phyloP scores from a whole-genome alignment of 2,329 filamentous ascomycete species.

The Beauveria pseudobassiana region DNA sequence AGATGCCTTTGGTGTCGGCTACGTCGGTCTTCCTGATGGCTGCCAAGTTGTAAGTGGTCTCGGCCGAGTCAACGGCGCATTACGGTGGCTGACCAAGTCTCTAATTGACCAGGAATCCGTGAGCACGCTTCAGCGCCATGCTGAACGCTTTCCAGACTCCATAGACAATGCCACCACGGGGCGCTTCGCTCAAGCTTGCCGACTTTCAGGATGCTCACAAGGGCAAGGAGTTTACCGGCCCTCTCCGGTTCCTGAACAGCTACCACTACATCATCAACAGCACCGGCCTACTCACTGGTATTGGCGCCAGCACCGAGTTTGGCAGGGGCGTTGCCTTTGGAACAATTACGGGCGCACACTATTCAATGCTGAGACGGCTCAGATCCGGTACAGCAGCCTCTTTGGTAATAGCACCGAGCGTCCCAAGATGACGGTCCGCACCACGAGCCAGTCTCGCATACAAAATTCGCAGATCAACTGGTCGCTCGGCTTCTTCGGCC shows the following conservation, averaged over 20 bases:
- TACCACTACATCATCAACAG: conserved; percentile 40
- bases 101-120: conserved; percentile 28
- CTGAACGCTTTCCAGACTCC: conserved; percentile 40
- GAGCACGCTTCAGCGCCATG: conserved; percentile 48
- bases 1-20: conserved; percentile 37
- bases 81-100: not conserved
- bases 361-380: conserved; percentile 40
- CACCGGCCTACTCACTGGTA: conserved; percentile 35
- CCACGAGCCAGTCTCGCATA: conserved; percentile 47
- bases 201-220: conserved; percentile 32
- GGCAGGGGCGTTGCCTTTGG: conserved; percentile 42
- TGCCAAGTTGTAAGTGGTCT: conserved; percentile 26
- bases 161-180: conserved; percentile 43
- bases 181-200: conserved; percentile 37
- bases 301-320: conserved; percentile 44
- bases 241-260: conserved; percentile 43
- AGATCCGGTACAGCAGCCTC: conserved; percentile 39
- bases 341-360: conserved; percentile 45
- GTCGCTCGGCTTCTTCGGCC: conserved; percentile 45
- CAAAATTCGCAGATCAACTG: conserved; percentile 46
- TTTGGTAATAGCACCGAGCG: conserved; percentile 37
- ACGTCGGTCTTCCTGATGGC: conserved; percentile 41
- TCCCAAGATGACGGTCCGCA: conserved; percentile 42
- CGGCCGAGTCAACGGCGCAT: not conserved
- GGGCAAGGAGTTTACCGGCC: conserved; percentile 32